phyloP scores from a whole-genome alignment of 371 early-diverging fungal species.

The Chytridiales sp. region DNA sequence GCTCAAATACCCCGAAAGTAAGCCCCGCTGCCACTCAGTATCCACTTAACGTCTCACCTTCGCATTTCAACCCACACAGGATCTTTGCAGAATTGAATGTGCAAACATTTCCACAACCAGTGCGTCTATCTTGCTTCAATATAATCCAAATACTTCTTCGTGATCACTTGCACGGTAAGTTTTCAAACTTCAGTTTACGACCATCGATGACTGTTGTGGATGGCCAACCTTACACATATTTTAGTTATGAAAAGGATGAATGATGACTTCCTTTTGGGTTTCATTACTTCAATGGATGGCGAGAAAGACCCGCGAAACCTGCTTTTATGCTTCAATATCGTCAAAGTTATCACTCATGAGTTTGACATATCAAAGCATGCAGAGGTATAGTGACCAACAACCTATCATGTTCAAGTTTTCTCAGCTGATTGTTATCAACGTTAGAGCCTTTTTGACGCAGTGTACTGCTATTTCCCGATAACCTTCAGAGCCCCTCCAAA shows the following conservation, averaged over 20 bases:
- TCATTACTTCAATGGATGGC: conserved; percentile 87
- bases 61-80: conserved; percentile 21
- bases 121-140: conserved; percentile 52
- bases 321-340: conserved; percentile 76
- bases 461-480: conserved; percentile 98
- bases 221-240: conserved; percentile 21
- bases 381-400: conserved; percentile 51
- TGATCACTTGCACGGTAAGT: conserved; percentile 33
- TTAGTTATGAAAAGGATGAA: conserved; percentile 42
- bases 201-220: neutral
- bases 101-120: conserved; percentile 60
- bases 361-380: conserved; percentile 76
- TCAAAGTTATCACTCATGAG: conserved; percentile 57
- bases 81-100: conserved; percentile 59
- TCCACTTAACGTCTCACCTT: neutral
- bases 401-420: conserved; percentile 6
- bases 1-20: conserved; percentile 25
- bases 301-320: conserved; percentile 98
- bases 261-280: conserved; percentile 76
- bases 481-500: conserved; percentile 94
- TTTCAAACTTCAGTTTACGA: neutral
- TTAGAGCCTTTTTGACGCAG: conserved; percentile 88
- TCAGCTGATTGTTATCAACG: neutral
- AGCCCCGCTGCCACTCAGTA: neutral
- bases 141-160: conserved; percentile 49